Percentiles rank a stretch among this genome's conserved stretches.
These are phyloP conservation scores for Coffea canephora DNA, from an alignment of 257 asterid genomes.

Conservation along the genomic window DNA sequence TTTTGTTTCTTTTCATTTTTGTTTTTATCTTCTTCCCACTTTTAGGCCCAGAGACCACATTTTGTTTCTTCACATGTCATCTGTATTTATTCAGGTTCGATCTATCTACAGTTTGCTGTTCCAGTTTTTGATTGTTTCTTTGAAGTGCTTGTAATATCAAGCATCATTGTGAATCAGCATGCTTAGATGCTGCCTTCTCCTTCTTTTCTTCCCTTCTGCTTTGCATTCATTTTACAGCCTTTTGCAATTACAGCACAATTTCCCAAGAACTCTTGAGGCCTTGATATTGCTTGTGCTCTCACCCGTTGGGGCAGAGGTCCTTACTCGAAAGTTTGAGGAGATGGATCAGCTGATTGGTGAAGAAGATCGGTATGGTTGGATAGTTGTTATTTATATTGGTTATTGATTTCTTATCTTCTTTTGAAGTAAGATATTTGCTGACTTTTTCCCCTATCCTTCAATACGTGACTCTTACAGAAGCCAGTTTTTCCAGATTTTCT, in stretches of 20 bases:
- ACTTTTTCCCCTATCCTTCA: not conserved
- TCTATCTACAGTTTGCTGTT: constrained; percentile 4
- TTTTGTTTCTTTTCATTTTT: constrained; percentile 56
- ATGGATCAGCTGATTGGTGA: constrained; percentile 62
- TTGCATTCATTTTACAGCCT: constrained; percentile 22
- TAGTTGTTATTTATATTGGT: not conserved
- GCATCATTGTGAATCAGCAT: constrained; percentile 15
- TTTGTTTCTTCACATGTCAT: constrained; percentile 46
- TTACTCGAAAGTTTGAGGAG: constrained; percentile 87
- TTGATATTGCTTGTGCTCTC: constrained; percentile 72
- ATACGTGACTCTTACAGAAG: constrained; percentile 41
- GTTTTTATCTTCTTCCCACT: constrained; percentile 47
- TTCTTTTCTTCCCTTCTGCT: constrained; percentile 14
- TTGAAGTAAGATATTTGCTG: not conserved
- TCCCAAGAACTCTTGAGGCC: constrained; percentile 95
- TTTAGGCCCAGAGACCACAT: constrained; percentile 53
- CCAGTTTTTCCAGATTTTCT: constrained; percentile 65
- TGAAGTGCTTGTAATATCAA: constrained; percentile 9
- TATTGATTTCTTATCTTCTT: not conserved
- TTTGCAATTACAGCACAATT: constrained; percentile 60
- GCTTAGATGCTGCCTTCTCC: constrained; percentile 12
- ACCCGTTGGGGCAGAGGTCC: constrained; percentile 80
- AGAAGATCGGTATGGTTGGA: constrained; percentile 40
- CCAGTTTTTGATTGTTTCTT: constrained; percentile 7
- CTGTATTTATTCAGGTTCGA: constrained; percentile 17